A percentile compares a stretch with the other conserved stretches of the same genome.
Evolutionary conservation across 352 stramenopile species (phyloP).

Genomic region (Globisporangium okanoganense): DNA sequence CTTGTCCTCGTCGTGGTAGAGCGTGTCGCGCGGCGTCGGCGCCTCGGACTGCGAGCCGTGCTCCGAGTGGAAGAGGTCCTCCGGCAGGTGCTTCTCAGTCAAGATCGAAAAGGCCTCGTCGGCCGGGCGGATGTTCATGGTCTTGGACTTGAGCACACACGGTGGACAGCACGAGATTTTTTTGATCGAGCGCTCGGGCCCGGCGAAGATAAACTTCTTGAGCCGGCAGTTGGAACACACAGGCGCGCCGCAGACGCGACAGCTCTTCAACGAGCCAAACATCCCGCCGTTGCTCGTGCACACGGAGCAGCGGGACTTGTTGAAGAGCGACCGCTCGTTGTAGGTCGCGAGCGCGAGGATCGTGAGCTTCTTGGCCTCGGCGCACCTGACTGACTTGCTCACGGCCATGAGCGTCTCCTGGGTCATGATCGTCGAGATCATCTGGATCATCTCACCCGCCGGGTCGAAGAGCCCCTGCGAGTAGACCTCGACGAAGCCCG

Average conservation of each 20-base stretch:
- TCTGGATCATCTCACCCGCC: conserved; percentile 27
- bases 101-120: conserved; percentile 16
- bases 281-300: conserved; percentile 6
- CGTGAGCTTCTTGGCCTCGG: conserved; percentile 56
- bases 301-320: conserved; percentile 9
- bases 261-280: neutral
- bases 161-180: conserved; percentile 12
- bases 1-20: conserved; percentile 10
- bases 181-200: neutral
- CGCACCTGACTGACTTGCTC: conserved; percentile 22
- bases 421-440: conserved; percentile 19
- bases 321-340: conserved; percentile 5
- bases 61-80: conserved; percentile 12
- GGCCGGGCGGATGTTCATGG: conserved; percentile 11
- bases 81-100: conserved; percentile 8
- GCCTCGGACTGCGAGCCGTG: conserved; percentile 3
- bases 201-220: conserved; percentile 11
- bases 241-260: conserved; percentile 4
- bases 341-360: conserved; percentile 22
- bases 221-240: conserved; percentile 8
- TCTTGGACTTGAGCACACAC: conserved; percentile 16
- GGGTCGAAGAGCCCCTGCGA: conserved; percentile 38
- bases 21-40: neutral
- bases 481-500: conserved; percentile 35
- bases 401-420: conserved; percentile 30